phyloP scores from a whole-genome alignment of 108 stramenopile genomes.

The Schizochytrium sp. region DNA sequence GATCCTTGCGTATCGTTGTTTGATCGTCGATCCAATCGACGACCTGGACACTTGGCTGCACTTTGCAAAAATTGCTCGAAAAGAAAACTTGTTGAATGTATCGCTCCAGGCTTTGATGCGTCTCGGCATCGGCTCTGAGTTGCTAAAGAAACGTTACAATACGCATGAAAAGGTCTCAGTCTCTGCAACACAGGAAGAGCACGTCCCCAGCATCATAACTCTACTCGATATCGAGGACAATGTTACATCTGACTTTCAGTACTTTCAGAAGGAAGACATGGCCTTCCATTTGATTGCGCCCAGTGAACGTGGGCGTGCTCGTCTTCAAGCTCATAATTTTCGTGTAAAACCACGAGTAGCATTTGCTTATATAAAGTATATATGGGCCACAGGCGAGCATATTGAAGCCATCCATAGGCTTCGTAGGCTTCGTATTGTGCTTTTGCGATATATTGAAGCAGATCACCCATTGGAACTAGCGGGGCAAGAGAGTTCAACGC shows the following conservation, averaged over 20 bases:
- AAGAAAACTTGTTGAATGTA: constrained; percentile 84
- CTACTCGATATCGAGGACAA: neutral
- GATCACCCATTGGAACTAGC: constrained; percentile 12
- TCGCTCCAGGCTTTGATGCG: constrained; percentile 85
- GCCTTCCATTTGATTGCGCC: neutral
- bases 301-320: constrained; percentile 15
- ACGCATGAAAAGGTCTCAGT: neutral
- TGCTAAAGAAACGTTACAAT: neutral
- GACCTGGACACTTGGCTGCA: constrained; percentile 92
- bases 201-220: neutral
- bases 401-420: constrained; percentile 35
- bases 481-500: too few relatives aligned
- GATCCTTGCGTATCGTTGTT: constrained; percentile 90
- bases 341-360: constrained; percentile 45
- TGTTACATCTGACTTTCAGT: neutral
- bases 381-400: constrained; percentile 44
- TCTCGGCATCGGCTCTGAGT: neutral
- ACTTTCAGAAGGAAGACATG: constrained; percentile 25
- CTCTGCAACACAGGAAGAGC: neutral
- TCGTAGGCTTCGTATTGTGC: neutral
- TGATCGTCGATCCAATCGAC: constrained; percentile 87
- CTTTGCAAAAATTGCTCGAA: constrained; percentile 88
- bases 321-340: neutral
- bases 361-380: constrained; percentile 55
- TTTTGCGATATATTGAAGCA: neutral